Conservation (phyloP, 108 stramenopile species). For the Nannochloropsis gaditana region DNA sequence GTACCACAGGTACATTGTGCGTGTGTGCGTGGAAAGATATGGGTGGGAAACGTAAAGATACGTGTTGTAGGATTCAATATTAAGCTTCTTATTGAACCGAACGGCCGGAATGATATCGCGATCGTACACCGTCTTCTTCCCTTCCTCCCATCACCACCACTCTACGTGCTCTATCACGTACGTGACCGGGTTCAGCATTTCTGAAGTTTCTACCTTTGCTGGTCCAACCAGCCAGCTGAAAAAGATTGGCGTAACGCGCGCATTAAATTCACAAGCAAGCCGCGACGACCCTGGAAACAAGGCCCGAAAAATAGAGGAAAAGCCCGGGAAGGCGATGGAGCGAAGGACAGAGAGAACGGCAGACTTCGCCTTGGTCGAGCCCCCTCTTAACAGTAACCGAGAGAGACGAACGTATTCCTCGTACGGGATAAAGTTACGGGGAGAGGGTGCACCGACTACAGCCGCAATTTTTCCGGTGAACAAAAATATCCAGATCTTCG, state of each 20-base stretch:
- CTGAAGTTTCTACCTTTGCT: neutral
- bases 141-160: neutral
- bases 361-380: slow-evolving; percentile 16
- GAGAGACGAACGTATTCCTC: slow-evolving; percentile 1
- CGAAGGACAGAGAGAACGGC: neutral
- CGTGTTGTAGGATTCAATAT: too few relatives aligned
- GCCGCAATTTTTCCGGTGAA: neutral
- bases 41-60: too few relatives aligned
- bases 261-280: slow-evolving; percentile 13
- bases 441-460: neutral
- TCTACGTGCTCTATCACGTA: neutral
- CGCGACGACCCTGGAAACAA: slow-evolving; percentile 1
- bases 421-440: neutral
- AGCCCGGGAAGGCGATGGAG: slow-evolving; percentile 17
- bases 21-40: too few relatives aligned
- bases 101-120: too few relatives aligned
- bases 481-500: slow-evolving; percentile 6
- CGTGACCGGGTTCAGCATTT: slow-evolving; percentile 4
- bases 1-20: neutral
- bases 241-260: neutral
- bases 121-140: neutral
- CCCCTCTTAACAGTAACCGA: neutral
- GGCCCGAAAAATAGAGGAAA: slow-evolving; percentile 1
- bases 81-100: too few relatives aligned
- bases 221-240: slow-evolving; percentile 16